Evolutionary conservation across 2,329 filamentous ascomycete species (phyloP).

Genomic region (Trematosphaeria pertusa): DNA sequence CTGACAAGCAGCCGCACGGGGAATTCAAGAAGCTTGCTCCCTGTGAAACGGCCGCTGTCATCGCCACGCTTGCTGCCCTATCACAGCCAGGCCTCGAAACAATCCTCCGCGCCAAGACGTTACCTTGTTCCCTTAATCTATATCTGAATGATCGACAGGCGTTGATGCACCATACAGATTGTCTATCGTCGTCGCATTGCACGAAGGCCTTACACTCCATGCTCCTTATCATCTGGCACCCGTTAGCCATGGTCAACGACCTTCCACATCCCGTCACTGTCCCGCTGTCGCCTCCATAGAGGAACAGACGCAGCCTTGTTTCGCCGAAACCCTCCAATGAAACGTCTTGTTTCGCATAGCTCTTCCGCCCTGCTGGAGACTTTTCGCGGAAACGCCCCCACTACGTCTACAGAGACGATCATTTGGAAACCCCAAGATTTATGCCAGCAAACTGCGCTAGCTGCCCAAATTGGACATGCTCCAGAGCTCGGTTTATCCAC

Average conservation of each 20-base stretch:
- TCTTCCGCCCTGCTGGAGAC: slow-evolving; percentile 14
- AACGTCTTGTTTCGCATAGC: slow-evolving; percentile 11
- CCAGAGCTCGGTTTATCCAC: slow-evolving; percentile 24
- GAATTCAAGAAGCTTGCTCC: slow-evolving; percentile 11
- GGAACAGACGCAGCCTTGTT: slow-evolving; percentile 5
- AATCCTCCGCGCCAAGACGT: slow-evolving; percentile 24
- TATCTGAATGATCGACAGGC: slow-evolving; percentile 26
- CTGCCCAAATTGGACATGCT: slow-evolving; percentile 35
- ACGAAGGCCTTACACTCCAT: slow-evolving; percentile 15
- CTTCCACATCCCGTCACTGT: slow-evolving; percentile 21
- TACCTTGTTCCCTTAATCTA: slow-evolving; percentile 31
- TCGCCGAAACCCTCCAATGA: slow-evolving; percentile 16
- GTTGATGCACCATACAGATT: slow-evolving; percentile 24
- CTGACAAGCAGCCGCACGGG: neutral
- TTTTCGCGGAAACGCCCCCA: slow-evolving; percentile 23
- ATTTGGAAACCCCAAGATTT: slow-evolving; percentile 28
- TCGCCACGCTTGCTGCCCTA: slow-evolving; percentile 12
- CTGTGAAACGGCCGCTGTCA: slow-evolving; percentile 15
- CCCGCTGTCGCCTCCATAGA: slow-evolving; percentile 6
- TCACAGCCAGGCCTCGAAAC: slow-evolving; percentile 12
- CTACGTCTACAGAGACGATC: slow-evolving; percentile 16
- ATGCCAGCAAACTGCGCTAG: slow-evolving; percentile 23
- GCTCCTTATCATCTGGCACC: slow-evolving; percentile 29
- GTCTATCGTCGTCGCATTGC: slow-evolving; percentile 19
- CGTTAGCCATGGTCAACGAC: slow-evolving; percentile 10